These are phyloP conservation scores for Rosa rugosa DNA, from an alignment of 306 rosid species.

Conservation along the genomic window DNA sequence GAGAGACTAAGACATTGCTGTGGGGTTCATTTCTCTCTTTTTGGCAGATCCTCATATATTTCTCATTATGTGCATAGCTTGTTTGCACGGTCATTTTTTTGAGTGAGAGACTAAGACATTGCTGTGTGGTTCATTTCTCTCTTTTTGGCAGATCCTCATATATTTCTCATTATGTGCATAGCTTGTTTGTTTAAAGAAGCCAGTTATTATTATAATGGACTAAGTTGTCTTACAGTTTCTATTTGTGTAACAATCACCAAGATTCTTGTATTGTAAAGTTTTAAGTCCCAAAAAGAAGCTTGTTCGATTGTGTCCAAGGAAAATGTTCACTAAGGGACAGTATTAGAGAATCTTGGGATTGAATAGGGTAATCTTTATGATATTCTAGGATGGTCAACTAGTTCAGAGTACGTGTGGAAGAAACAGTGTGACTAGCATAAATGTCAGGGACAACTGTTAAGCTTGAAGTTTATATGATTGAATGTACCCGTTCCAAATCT, in stretches of 20 bases:
- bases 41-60: slow-evolving; percentile 11
- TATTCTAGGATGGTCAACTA: not conserved
- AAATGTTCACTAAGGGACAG: not conserved
- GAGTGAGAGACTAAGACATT: not conserved
- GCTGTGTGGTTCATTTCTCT: not conserved
- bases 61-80: not conserved
- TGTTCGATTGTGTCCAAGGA: not conserved
- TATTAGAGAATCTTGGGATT: not conserved
- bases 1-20: not conserved
- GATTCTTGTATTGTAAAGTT: not conserved
- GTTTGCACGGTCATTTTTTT: not conserved
- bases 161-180: not conserved
- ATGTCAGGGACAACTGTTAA: not conserved
- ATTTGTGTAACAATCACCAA: not conserved
- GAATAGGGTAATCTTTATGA: not conserved
- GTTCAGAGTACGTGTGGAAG: not conserved
- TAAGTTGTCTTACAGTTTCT: not conserved
- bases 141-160: not conserved
- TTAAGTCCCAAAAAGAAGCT: not conserved
- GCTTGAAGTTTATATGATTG: not conserved
- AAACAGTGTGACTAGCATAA: not conserved
- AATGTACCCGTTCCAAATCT: not conserved
- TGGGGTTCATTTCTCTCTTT: not conserved
- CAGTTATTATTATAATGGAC: not conserved
- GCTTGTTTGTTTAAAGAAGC: not conserved